Evolutionary conservation across 768 basidiomycete species (phyloP), one percentile per base, ranked within the genome.

Genomic region (Leccinum uliginosum): DNA sequence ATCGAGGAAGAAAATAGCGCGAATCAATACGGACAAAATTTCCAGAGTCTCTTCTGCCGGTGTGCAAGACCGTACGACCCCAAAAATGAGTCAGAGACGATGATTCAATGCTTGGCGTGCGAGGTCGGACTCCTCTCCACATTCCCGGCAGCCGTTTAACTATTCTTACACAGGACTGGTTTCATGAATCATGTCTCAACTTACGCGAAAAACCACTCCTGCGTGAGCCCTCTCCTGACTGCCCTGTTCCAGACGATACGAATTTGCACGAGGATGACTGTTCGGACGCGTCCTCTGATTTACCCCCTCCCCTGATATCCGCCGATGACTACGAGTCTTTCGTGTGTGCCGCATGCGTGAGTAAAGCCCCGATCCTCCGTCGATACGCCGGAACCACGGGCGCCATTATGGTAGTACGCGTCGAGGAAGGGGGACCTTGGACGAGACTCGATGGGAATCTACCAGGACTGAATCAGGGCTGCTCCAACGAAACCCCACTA

Each of bases 181-280:
- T 85, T 71, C 91, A 93, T 63, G 91, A 93, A 74, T 92, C 89
- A 11, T 93, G 91, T 64, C 83, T 91, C 62, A 87, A 90, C 70
- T 78, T 93, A 44, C 81, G 89, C 58, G 82, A 86, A 67, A 80
- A 80, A 21, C 88, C 87, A 9, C 61, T 72, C 6, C 78, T 79
- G 9, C 77, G 81, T 55, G 78, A 73, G 49, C 59, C 78, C 4
- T 67, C 73, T 1, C 74, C 75, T 9, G 57, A 64, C 35, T n/a
- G 32, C 14, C 50, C 57, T 10, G 53, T 48, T 29, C 35, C 53
- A 6, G 50, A 50, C 17, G 46, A 40, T 15, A 14, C 51, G 34
- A n/a, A 11, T 12, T 64, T 64, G 26, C 67, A 71, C 52, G 78
- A 75, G 35, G 83, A 85, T 63, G 79, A 74, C 29, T 71, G 68